Conservation (phyloP, 2,329 filamentous ascomycete genomes). For the Neofusicoccum parvum region DNA sequence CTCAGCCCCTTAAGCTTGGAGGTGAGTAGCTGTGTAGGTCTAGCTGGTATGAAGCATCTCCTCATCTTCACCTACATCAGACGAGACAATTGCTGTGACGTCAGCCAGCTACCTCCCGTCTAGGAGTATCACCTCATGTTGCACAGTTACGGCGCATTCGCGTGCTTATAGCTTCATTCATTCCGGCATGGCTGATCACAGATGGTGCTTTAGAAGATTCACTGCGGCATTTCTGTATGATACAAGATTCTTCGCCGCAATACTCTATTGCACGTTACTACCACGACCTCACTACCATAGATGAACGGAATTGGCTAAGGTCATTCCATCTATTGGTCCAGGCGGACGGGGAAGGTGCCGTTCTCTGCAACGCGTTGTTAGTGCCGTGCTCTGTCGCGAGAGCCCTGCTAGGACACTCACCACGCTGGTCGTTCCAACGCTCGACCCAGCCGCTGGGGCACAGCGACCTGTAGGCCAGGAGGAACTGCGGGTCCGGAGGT, state of each 20-base stretch:
- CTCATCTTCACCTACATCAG: too few relatives aligned
- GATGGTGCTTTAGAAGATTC: background rate
- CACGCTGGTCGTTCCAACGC: slow-evolving; percentile 97
- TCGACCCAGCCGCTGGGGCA: slow-evolving; percentile 94
- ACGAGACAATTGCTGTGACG: too few relatives aligned
- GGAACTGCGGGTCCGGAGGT: slow-evolving; percentile 66
- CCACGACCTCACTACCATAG: slow-evolving; percentile 13
- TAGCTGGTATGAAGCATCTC: too few relatives aligned
- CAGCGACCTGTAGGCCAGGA: slow-evolving; percentile 92
- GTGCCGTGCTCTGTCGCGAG: background rate
- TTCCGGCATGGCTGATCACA: background rate
- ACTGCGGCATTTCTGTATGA: slow-evolving; percentile 14
- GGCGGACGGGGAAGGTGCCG: slow-evolving; percentile 24
- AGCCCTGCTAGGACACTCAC: slow-evolving; percentile 53
- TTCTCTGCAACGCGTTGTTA: slow-evolving; percentile 20
- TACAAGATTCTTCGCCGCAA: slow-evolving; percentile 15
- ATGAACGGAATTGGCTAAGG: background rate
- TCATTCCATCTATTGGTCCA: slow-evolving; percentile 23
- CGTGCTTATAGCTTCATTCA: too few relatives aligned
- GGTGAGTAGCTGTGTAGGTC: too few relatives aligned
- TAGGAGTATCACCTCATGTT: background rate
- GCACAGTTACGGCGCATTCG: background rate
- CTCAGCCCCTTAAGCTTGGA: too few relatives aligned
- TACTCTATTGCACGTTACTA: slow-evolving; percentile 11
- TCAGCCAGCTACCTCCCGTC: too few relatives aligned